phyloP scores from a whole-genome alignment of 208 protist genomes.

The Trypanosoma caninum region DNA sequence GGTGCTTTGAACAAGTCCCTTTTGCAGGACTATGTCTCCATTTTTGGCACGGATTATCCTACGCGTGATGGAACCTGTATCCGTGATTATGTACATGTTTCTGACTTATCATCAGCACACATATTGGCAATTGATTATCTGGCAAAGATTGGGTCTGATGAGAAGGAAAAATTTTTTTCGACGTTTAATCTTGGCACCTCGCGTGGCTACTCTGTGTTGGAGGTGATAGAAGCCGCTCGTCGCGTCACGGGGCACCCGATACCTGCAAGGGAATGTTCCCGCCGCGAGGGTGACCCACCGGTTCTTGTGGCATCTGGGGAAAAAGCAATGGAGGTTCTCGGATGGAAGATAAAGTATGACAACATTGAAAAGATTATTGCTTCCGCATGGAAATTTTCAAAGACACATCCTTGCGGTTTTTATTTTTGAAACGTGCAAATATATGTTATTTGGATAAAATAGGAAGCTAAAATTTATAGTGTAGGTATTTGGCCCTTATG shows the following conservation, averaged over 20 bases:
- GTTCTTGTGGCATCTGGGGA: conserved; percentile 69
- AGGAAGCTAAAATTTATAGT: not conserved
- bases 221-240: conserved; percentile 93
- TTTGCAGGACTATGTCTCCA: conserved; percentile 48
- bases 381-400: conserved; percentile 78
- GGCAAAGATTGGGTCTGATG: conserved; percentile 26
- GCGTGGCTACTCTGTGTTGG: conserved; percentile 92
- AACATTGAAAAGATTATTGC: conserved; percentile 79
- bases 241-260: conserved; percentile 91
- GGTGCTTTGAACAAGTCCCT: conserved; percentile 34
- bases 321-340: conserved; percentile 54
- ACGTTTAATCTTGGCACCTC: conserved; percentile 97
- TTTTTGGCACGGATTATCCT: conserved; percentile 94
- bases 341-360: conserved; percentile 74
- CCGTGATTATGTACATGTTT: conserved; percentile 99
- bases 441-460: not conserved
- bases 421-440: not conserved
- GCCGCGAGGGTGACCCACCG: conserved; percentile 68
- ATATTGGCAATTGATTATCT: conserved; percentile 88
- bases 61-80: conserved; percentile 95
- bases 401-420: conserved; percentile 50
- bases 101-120: conserved; percentile 95
- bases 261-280: conserved; percentile 63
- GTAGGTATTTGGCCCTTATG: not conserved
- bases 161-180: conserved; percentile 56